Evolutionary conservation across 192 early-diverging fungal species (phyloP).

Genomic region (Spizellomyces sp.): DNA sequence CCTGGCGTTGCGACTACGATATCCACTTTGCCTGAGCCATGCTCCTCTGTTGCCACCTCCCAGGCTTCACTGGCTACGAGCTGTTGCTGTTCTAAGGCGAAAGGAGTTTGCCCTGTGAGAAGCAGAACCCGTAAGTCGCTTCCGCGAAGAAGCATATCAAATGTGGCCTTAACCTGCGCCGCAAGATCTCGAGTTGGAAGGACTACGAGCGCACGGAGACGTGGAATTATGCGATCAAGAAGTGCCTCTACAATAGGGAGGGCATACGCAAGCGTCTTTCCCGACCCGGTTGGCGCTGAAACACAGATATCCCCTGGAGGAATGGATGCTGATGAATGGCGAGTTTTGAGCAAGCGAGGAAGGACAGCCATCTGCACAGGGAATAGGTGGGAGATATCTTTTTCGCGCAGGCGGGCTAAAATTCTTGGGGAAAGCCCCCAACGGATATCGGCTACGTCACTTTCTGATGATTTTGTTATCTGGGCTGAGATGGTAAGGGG

Average conservation of each 20-base stretch:
- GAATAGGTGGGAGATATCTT: conserved; percentile 76
- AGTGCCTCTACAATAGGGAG: conserved; percentile 89
- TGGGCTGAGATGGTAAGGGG: conserved; percentile 74
- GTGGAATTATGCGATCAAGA: conserved; percentile 69
- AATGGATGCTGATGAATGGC: conserved; percentile 61
- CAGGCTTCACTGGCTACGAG: conserved; percentile 28
- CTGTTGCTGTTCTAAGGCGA: conserved; percentile 65
- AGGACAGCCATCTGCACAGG: conserved; percentile 89
- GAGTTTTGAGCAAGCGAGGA: conserved; percentile 73
- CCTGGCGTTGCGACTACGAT: conserved; percentile 96
- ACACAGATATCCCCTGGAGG: conserved; percentile 89
- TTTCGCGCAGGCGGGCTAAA: conserved; percentile 51
- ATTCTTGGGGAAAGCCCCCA: conserved; percentile 61
- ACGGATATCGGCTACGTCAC: conserved; percentile 45
- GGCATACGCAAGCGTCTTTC: conserved; percentile 96
- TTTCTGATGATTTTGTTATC: conserved; percentile 41
- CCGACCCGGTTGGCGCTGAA: conserved; percentile 92
- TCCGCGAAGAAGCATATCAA: conserved; percentile 75
- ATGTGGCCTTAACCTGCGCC: conserved; percentile 82
- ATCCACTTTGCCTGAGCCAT: conserved; percentile 77
- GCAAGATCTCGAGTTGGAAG: conserved; percentile 94
- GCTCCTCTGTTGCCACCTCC: conserved; percentile 29
- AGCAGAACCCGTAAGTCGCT: conserved; percentile 76
- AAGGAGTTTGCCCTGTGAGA: conserved; percentile 76
- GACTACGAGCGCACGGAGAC: conserved; percentile 86